Percentiles rank a stretch among this genome's conserved stretches.
Evolutionary conservation across 2,329 filamentous ascomycete genomes (phyloP).

Genomic region (Diaporthe humulicola): DNA sequence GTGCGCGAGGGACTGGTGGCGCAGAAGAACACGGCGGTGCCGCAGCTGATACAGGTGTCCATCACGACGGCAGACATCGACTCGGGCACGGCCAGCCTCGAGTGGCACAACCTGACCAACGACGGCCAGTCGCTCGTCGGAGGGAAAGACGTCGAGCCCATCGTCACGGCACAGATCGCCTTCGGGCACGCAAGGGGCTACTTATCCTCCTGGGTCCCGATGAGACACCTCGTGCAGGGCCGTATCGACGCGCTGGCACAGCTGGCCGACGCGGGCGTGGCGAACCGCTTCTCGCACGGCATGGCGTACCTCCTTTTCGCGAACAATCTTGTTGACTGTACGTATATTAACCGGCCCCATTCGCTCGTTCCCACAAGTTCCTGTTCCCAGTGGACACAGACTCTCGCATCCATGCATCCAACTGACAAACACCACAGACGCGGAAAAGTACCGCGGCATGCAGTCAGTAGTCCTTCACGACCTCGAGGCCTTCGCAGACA

Average conservation of each 20-base stretch:
- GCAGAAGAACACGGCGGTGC: not conserved
- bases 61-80: not conserved
- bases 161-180: not conserved
- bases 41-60: not conserved
- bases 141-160: not conserved
- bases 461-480: not conserved
- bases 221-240: not conserved
- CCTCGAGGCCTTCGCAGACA: slow-evolving; percentile 5
- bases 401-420: too few species aligned
- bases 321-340: slow-evolving; percentile 6
- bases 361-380: too few species aligned
- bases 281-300: not conserved
- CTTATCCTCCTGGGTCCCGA: not conserved
- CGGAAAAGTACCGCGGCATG: slow-evolving; percentile 24
- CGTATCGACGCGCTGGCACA: not conserved
- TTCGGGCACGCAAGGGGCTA: not conserved
- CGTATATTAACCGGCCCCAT: not conserved
- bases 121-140: not conserved
- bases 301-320: slow-evolving; percentile 2
- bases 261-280: not conserved
- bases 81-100: not conserved
- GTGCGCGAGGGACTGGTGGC: not conserved
- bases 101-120: not conserved
- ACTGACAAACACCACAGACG: too few species aligned
- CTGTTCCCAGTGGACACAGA: too few species aligned